Percentiles rank a stretch among this genome's conserved stretches.
These are phyloP conservation scores for Bolboschoenoplectus hybrid DNA, from an alignment of 202 grass and related monocot genomes.

Conservation along the genomic window DNA sequence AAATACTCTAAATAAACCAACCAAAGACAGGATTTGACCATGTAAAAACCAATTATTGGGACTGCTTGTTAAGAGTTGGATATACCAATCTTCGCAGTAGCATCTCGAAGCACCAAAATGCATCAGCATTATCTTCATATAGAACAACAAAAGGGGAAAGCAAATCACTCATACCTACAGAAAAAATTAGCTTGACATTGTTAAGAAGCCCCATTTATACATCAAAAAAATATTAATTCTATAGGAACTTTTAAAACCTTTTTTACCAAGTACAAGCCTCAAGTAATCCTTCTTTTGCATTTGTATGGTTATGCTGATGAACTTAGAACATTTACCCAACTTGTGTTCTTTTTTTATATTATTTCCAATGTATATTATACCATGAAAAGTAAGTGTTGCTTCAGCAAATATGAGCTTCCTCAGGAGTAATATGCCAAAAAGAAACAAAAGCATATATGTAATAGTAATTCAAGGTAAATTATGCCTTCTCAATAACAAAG, in stretches of 20 bases:
- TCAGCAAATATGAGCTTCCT: not conserved
- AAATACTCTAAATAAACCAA: conserved; percentile 40
- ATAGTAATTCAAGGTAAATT: not conserved
- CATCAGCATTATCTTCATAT: conserved; percentile 97
- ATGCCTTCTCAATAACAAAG: conserved; percentile 17
- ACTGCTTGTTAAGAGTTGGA: conserved; percentile 38
- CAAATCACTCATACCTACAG: conserved; percentile 97
- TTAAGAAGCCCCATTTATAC: conserved; percentile 7
- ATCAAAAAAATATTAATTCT: not conserved
- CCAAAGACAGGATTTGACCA: not conserved
- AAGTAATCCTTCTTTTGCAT: conserved; percentile 23
- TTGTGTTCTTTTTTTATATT: not conserved
- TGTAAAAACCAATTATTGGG: not conserved
- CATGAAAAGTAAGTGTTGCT: not conserved
- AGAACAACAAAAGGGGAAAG: conserved; percentile 99
- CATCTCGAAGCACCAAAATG: conserved; percentile 99
- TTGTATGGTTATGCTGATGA: not conserved
- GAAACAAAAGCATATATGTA: not conserved
- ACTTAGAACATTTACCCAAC: conserved; percentile 4
- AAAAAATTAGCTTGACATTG: conserved; percentile 39
- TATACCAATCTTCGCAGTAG: conserved; percentile 93
- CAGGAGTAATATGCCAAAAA: not conserved
- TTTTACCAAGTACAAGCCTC: not conserved
- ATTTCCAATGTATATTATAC: not conserved
- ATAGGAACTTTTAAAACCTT: not conserved